Evolutionary conservation across 257 asterid genomes (phyloP), one percentile per base, ranked within the genome.

Genomic region (Nicotiana knightiana): DNA sequence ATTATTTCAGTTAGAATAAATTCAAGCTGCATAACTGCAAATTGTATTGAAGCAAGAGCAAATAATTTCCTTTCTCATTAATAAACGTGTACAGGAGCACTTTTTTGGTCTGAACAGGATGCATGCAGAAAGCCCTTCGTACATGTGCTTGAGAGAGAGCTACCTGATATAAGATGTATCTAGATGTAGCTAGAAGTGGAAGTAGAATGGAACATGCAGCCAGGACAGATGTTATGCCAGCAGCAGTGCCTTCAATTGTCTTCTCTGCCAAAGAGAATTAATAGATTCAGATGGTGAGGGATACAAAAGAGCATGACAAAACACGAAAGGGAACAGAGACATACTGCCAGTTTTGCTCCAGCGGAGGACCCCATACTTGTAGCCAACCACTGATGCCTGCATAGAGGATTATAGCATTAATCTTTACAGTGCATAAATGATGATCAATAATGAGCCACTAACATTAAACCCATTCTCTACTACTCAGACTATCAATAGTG

Each of bases 171-270:
- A 92, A 92, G 79, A 93, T 91, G 87, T 91, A 90, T 70, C 94
- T 98, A 24, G 97, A 84, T 82, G 97, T 89, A 1, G 98, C 97
- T 66, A 94, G 85, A 86, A 94, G 93, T 57, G 98, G 99, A 88
- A 94, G 98, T 55, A 96, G 91, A 79, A 85, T 82, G 81, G 89
- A 91, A 89, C 99, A 96, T 64, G 98, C 92, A 68, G 90, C 95
- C 86, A 96, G 90, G 86, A 94, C 98, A 82, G 98, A 90, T n/a
- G 97, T 92, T 73, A 96, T 96, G 85, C 99, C 98, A 81, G 99
- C 98, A 65, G 97, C 98, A 43, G 98, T 96, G 84, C 99, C 99
- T 90, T 96, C 99, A 82, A 96, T 87, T 84, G 98, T 96, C 90
- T 96, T 94, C 90, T 94, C 99, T 96, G 83, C 79, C 57, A 73